A percentile compares a stretch with the other conserved stretches of the same genome.
phyloP scores from a whole-genome alignment of 768 basidiomycete species.

The Leucosporidium scottii region DNA sequence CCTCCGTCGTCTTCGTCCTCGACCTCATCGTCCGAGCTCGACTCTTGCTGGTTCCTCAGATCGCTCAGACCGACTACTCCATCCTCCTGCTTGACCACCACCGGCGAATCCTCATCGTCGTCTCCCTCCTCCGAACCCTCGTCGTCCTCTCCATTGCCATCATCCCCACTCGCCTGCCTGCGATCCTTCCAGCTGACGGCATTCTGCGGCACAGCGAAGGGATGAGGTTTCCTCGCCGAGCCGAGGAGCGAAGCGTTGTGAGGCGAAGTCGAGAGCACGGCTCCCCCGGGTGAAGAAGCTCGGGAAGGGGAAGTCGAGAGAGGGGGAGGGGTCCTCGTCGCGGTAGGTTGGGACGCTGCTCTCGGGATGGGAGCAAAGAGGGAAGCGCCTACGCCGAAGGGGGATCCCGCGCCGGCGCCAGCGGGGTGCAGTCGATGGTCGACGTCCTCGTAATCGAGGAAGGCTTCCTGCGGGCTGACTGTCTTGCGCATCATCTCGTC shows the following conservation, averaged over 20 bases:
- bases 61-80: no score
- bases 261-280: background rate
- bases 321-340: background rate
- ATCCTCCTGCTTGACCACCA: no score
- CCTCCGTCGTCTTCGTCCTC: background rate
- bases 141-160: background rate
- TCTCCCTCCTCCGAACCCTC: background rate
- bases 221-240: constrained; percentile 5
- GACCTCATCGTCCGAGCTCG: background rate
- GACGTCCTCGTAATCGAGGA: constrained; percentile 32
- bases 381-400: constrained; percentile 15
- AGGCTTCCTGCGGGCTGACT: constrained; percentile 31
- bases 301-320: background rate
- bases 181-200: constrained; percentile 25
- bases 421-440: constrained; percentile 18
- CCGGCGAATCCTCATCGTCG: background rate
- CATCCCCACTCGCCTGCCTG: background rate
- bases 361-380: constrained; percentile 26
- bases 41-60: background rate
- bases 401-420: background rate
- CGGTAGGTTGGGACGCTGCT: background rate
- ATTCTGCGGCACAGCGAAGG: constrained; percentile 32
- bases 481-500: constrained; percentile 9
- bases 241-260: background rate
- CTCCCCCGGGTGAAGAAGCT: background rate